Evolutionary conservation across 2,329 filamentous ascomycete species (phyloP).

Genomic region (Diaporthe australafricana): DNA sequence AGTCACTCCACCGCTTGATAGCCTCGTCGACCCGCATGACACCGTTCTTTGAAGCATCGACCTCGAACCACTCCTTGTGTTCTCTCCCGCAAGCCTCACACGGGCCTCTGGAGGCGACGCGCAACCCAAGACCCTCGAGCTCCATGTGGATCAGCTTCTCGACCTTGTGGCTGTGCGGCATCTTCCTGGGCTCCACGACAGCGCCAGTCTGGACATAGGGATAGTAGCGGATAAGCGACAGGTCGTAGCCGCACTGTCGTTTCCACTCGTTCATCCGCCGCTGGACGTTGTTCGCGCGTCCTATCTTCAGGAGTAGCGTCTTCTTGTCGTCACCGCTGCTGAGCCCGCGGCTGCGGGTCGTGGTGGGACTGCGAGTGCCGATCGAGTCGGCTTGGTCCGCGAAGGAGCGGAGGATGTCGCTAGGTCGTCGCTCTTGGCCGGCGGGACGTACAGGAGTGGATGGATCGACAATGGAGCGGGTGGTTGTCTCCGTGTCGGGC

Average conservation of each 20-base stretch:
- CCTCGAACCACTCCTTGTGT: slow-evolving; percentile 96
- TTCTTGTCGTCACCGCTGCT: slow-evolving; percentile 52
- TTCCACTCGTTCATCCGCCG: slow-evolving; percentile 93
- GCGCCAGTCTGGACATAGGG: slow-evolving; percentile 74
- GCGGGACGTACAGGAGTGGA: slow-evolving; percentile 48
- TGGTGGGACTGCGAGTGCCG: slow-evolving; percentile 40
- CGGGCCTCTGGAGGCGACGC: slow-evolving; percentile 57
- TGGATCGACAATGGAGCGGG: slow-evolving; percentile 69
- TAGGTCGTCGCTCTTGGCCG: slow-evolving; percentile 57
- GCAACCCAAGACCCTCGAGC: slow-evolving; percentile 71
- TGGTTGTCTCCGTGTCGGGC: slow-evolving; percentile 58
- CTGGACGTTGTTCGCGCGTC: slow-evolving; percentile 83
- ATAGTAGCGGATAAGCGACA: slow-evolving; percentile 91
- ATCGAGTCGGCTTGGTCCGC: slow-evolving; percentile 47
- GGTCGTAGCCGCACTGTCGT: slow-evolving; percentile 88
- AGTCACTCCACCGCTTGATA: slow-evolving; percentile 86
- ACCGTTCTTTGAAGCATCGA: slow-evolving; percentile 58
- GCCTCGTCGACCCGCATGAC: slow-evolving; percentile 68
- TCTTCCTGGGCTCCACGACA: slow-evolving; percentile 69
- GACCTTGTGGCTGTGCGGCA: slow-evolving; percentile 87
- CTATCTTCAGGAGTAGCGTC: slow-evolving; percentile 77
- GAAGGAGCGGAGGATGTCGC: slow-evolving; percentile 66
- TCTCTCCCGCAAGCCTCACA: slow-evolving; percentile 85
- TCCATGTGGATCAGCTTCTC: slow-evolving; percentile 93
- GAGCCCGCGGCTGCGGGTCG: slow-evolving; percentile 34